These are phyloP conservation scores for Thymus mandschuricus DNA, from an alignment of 257 asterid genomes.

Conservation along the genomic window DNA sequence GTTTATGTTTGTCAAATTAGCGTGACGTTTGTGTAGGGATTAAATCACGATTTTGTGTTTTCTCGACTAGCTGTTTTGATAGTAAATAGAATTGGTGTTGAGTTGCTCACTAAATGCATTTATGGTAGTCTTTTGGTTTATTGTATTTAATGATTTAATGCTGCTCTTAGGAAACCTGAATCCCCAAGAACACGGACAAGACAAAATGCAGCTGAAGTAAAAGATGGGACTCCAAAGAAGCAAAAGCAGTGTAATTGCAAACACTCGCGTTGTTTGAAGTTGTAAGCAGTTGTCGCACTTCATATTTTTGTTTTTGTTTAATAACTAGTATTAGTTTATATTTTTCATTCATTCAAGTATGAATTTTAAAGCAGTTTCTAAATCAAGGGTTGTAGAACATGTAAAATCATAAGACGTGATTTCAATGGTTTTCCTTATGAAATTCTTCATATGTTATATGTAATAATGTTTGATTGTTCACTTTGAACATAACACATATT, in stretches of 20 bases:
- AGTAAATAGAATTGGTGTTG: too few relatives aligned
- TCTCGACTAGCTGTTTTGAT: not conserved
- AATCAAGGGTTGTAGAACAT: not conserved
- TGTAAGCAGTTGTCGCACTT: constrained; percentile 62
- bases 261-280: constrained; percentile 89
- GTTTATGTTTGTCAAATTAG: not conserved
- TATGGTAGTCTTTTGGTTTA: constrained; percentile 5
- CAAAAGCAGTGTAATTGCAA: constrained; percentile 96
- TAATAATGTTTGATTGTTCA: too few relatives aligned
- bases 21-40: too few relatives aligned
- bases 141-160: constrained; percentile 32
- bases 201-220: constrained; percentile 59
- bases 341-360: not conserved
- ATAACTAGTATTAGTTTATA: not conserved
- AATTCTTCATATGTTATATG: not conserved
- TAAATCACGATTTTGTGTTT: too few relatives aligned
- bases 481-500: constrained; percentile 9
- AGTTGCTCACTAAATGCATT: constrained; percentile 9
- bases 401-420: constrained; percentile 12
- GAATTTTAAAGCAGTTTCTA: constrained; percentile 21
- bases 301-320: constrained; percentile 28
- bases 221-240: constrained; percentile 95
- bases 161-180: constrained; percentile 78
- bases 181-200: constrained; percentile 82
- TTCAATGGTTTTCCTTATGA: not conserved